Percentiles rank a stretch among this genome's conserved stretches.
Evolutionary conservation across 208 protist genomes (phyloP).

Genomic region (Trichomonas tenax): DNA sequence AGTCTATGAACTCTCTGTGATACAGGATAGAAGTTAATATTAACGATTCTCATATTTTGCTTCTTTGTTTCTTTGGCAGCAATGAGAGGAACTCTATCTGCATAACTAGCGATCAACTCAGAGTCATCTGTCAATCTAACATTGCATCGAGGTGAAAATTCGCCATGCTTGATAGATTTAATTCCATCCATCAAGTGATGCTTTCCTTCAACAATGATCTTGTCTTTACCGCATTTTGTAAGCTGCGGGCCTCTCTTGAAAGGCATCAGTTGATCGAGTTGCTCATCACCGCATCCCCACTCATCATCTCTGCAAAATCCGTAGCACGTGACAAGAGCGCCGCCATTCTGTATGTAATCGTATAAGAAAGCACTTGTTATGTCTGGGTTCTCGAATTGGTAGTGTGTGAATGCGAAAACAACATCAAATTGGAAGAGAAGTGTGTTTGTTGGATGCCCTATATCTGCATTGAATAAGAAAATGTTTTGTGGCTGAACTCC

Average conservation of each 20-base stretch:
- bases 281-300: not conserved
- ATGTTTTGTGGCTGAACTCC: not conserved
- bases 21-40: not conserved
- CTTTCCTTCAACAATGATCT: not conserved
- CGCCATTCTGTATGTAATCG: not conserved
- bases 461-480: not conserved
- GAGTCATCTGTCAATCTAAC: not conserved
- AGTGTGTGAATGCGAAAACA: conserved; percentile 6
- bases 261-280: not conserved
- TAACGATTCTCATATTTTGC: not conserved
- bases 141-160: not conserved
- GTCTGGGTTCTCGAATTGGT: not conserved
- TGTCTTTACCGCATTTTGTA: not conserved
- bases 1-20: not conserved
- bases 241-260: not conserved
- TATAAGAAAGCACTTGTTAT: not conserved
- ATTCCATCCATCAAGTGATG: not conserved
- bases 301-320: not conserved
- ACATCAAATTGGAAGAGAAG: conserved; percentile 11
- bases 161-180: not conserved
- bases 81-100: not conserved
- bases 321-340: not conserved
- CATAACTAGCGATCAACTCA: not conserved
- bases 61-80: not conserved
- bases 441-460: not conserved